Conservation (phyloP, 1,139 yeast genomes). For the Hansenula lynferdii region DNA sequence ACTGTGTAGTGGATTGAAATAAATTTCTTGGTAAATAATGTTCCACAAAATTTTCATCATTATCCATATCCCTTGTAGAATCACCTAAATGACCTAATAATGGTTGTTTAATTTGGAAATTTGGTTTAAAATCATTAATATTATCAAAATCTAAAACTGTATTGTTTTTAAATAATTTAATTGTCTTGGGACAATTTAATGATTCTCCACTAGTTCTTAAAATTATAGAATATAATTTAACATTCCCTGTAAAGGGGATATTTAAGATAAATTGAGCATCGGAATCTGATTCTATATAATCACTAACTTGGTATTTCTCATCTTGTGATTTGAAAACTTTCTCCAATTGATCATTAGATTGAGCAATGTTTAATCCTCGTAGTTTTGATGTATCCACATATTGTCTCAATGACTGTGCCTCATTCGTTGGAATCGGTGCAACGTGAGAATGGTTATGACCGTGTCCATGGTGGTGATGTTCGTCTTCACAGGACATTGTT, state of each 20-base stretch:
- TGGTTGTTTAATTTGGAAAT: constrained; percentile 59
- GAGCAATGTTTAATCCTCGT: constrained; percentile 59
- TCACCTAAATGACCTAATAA: constrained; percentile 44
- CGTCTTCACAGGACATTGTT: constrained; percentile 30
- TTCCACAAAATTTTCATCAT: constrained; percentile 63
- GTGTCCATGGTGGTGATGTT: too few species aligned
- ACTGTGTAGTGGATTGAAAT: constrained; percentile 65
- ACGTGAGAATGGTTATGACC: constrained; percentile 31
- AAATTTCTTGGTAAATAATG: constrained; percentile 73
- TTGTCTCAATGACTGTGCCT: constrained; percentile 61
- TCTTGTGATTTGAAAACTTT: constrained; percentile 47
- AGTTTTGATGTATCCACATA: constrained; percentile 60
- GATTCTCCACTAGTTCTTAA: constrained; percentile 60
- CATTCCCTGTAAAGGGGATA: constrained; percentile 76
- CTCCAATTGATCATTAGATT: constrained; percentile 44
- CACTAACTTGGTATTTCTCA: constrained; percentile 33
- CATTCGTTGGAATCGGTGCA: constrained; percentile 71
- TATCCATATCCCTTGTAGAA: constrained; percentile 25
- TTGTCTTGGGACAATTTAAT: constrained; percentile 58
- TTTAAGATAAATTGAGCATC: constrained; percentile 76
- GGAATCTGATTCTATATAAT: constrained; percentile 65
- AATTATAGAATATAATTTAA: constrained; percentile 69
- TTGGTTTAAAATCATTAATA: constrained; percentile 45
- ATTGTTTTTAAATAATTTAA: constrained; percentile 72
- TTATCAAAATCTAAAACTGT: constrained; percentile 67